phyloP scores from a whole-genome alignment of 768 basidiomycete genomes.

The Suillus variegatus region DNA sequence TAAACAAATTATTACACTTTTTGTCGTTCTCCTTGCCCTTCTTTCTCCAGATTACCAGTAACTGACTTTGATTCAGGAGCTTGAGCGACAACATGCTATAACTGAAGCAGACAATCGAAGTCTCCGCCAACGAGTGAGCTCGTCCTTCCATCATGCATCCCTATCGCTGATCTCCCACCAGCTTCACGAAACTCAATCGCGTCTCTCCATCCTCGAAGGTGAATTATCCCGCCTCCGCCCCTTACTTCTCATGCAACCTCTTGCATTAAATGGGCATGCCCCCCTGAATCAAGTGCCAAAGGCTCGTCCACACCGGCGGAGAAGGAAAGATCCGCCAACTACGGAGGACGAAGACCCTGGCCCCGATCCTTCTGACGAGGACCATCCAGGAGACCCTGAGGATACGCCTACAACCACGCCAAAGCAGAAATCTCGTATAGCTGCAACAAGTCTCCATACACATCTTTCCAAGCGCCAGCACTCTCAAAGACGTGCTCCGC shows the following conservation, averaged over 20 bases:
- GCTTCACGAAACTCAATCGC: conserved; percentile 59
- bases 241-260: conserved; percentile 65
- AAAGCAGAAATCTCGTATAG: conserved; percentile 21
- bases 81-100: conserved; percentile 48
- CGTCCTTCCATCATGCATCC: background rate
- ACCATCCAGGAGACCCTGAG: conserved; percentile 19
- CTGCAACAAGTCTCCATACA: conserved; percentile 16
- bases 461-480: conserved; percentile 27
- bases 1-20: background rate
- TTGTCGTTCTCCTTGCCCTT: background rate
- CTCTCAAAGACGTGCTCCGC: conserved; percentile 27
- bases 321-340: conserved; percentile 25
- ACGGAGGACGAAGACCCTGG: conserved; percentile 30
- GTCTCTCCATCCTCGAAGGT: conserved; percentile 56
- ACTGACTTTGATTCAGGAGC: conserved; percentile 45
- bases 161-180: conserved; percentile 27
- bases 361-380: conserved; percentile 26
- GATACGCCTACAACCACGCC: conserved; percentile 28
- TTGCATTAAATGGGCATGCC: conserved; percentile 21
- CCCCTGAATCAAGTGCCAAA: conserved; percentile 22
- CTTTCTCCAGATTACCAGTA: background rate
- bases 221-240: conserved; percentile 70
- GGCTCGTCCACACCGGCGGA: conserved; percentile 27
- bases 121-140: conserved; percentile 60
- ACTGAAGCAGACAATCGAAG: conserved; percentile 63